phyloP scores from a whole-genome alignment of 495 filamentous ascomycete species.

The Lasiosphaeriaceae sp. region DNA sequence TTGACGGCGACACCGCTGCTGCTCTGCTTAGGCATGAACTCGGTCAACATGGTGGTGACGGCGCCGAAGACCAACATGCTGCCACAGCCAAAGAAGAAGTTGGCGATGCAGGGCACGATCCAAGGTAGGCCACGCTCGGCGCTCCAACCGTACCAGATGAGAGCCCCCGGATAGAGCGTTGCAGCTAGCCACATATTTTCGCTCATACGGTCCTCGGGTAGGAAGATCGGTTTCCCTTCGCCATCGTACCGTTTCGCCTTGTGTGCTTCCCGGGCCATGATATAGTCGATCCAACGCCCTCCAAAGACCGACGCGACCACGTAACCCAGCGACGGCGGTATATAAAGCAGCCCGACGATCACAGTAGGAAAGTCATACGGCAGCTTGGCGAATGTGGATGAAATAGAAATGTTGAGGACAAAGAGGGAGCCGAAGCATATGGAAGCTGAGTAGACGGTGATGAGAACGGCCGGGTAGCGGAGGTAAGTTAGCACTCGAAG shows the following conservation, averaged over 20 bases:
- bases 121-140: constrained; percentile 38
- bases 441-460: constrained; percentile 78
- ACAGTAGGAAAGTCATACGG: constrained; percentile 75
- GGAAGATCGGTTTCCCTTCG: constrained; percentile 63
- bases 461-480: constrained; percentile 70
- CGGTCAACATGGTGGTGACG: constrained; percentile 78
- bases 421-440: constrained; percentile 82
- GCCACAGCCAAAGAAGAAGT: constrained; percentile 84
- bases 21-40: constrained; percentile 79
- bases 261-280: constrained; percentile 80
- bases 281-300: constrained; percentile 81
- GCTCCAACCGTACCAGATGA: constrained; percentile 59
- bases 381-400: constrained; percentile 63
- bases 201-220: constrained; percentile 84
- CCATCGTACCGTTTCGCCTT: constrained; percentile 69
- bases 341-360: constrained; percentile 77
- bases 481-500: constrained; percentile 74
- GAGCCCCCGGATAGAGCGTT: constrained; percentile 67
- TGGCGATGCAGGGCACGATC: constrained; percentile 60
- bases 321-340: constrained; percentile 78
- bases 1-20: constrained; percentile 79
- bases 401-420: constrained; percentile 81
- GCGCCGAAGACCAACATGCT: constrained; percentile 84
- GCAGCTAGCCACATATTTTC: constrained; percentile 86
- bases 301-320: constrained; percentile 67